Percentiles rank a stretch among this genome's conserved stretches.
phyloP scores from a whole-genome alignment of 164 flowering plant genomes.

The Vitis rupestris region DNA sequence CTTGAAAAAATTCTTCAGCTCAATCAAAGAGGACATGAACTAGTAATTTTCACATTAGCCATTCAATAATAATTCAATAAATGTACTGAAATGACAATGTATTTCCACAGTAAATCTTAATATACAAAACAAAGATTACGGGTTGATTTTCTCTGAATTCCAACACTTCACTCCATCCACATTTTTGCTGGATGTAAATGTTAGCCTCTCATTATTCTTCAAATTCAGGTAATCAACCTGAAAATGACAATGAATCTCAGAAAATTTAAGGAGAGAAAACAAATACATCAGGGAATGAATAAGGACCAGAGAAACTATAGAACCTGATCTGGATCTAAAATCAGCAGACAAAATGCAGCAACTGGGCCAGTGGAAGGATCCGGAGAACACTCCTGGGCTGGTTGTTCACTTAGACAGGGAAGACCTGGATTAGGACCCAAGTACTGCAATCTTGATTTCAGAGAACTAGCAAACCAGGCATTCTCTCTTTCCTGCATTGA shows the following conservation, averaged over 20 bases:
- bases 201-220: conserved; percentile 63
- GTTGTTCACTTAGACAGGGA: conserved; percentile 54
- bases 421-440: conserved; percentile 69
- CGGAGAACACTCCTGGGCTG: conserved; percentile 26
- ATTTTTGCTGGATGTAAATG: conserved; percentile 31
- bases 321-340: conserved; percentile 43
- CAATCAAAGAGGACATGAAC: background rate
- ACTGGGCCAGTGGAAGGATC: conserved; percentile 70
- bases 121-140: conserved; percentile 23
- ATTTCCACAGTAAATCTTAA: background rate
- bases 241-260: background rate
- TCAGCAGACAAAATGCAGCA: conserved; percentile 29
- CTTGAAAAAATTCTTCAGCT: no score
- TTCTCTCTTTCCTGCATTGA: conserved; percentile 71
- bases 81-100: background rate
- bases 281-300: background rate
- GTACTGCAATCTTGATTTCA: conserved; percentile 71
- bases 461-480: conserved; percentile 78
- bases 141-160: conserved; percentile 58
- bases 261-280: background rate
- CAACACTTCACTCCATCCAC: conserved; percentile 46
- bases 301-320: background rate
- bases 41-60: background rate
- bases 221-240: conserved; percentile 93
- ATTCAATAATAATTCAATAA: background rate